Evolutionary conservation across 306 rosid genomes (phyloP), one percentile per base, ranked within the genome.

Genomic region (Quercus glauca): DNA sequence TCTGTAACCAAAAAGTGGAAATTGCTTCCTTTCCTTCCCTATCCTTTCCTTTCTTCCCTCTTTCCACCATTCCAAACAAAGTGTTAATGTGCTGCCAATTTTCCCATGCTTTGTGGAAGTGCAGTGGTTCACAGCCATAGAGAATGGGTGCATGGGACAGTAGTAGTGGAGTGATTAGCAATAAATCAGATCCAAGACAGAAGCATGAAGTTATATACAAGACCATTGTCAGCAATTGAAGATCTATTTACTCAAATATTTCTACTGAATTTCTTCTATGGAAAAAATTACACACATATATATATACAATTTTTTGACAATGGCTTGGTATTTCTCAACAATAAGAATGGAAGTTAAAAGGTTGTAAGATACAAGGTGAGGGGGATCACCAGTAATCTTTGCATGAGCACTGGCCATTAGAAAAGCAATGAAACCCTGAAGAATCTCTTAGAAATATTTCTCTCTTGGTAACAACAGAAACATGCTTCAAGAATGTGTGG

Each of bases 341-440:
- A 23, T 23, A 23, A 58, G 64, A 58, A 23, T 59, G 65, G 5
- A 59, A 21, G 31, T 59, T 59, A 64, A 3, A 14, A 64, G 21
- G 13, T 15, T 64, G 43, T 3, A 64, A 29, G 41, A 64, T 6
- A 17, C 37, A 31, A 31, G 45, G 31, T 33, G 12, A 17, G 26
- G 72, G 49, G 17, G 18, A 14, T 45, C 83, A 92, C 97, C 97
- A 89, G 75, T 82, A 87, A 73, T 91, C 97, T 80, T 88, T 88
- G 87, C 97, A 91, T 0, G 91, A 94, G 85, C 99, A 94, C 71
- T 79, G 90, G 26, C 99, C 99, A 76, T 85, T 69, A 37, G 85
- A 82, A 87, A 94, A 90, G 76, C 88, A 86, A 85, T 94, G 99
- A 83, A 94, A 88, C 45, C 97, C 97, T 0, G 97, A 90, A 79